A percentile compares a stretch with the other conserved stretches of the same genome.
These are phyloP conservation scores for Phytophthora pini DNA, from an alignment of 352 stramenopile genomes.

Conservation along the genomic window DNA sequence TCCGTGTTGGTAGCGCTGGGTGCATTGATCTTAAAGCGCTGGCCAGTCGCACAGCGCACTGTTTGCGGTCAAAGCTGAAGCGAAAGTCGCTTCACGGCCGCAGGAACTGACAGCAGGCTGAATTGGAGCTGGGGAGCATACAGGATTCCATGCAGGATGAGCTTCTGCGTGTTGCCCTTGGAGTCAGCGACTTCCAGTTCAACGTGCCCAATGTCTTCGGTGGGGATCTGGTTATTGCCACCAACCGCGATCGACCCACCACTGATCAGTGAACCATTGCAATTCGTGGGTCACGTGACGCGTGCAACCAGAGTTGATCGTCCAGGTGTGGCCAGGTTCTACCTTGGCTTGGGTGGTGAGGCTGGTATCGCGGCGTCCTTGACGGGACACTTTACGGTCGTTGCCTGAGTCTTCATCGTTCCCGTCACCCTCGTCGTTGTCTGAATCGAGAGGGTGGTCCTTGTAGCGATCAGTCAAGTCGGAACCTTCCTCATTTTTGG, in stretches of 20 bases:
- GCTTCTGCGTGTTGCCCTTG: no score
- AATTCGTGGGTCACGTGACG: conserved; percentile 23
- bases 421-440: background rate
- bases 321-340: background rate
- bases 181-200: no score
- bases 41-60: no score
- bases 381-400: conserved; percentile 3
- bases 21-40: conserved; percentile 19
- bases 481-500: no score
- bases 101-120: no score
- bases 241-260: conserved; percentile 23
- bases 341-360: background rate
- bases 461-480: no score
- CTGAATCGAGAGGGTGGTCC: no score
- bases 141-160: no score
- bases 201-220: no score
- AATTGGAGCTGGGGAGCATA: no score
- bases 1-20: background rate
- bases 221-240: background rate
- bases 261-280: conserved; percentile 10
- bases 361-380: conserved; percentile 1
- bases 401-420: background rate
- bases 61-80: no score
- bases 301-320: conserved; percentile 23
- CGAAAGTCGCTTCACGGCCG: no score